phyloP scores from a whole-genome alignment of 768 basidiomycete genomes.

The Coprinellus aureogranulatus region DNA sequence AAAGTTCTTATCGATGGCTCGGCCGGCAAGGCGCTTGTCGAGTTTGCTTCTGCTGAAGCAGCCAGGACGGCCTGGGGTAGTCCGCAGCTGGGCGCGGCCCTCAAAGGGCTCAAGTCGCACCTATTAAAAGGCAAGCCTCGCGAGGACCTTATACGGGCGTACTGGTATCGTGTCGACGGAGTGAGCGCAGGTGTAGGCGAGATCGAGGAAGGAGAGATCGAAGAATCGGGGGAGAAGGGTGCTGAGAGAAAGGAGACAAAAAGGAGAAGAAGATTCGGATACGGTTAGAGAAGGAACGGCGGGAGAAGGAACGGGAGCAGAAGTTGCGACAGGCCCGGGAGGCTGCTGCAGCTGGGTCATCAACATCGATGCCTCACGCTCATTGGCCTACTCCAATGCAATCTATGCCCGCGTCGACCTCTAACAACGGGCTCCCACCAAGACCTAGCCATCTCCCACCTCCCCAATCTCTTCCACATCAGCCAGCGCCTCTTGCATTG shows the following conservation, averaged over 20 bases:
- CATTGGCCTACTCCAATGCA: not conserved
- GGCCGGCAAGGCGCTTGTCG: slow-evolving; percentile 47
- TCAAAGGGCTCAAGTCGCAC: slow-evolving; percentile 28
- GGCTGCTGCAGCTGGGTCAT: no score
- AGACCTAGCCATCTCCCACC: not conserved
- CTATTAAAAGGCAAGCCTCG: slow-evolving; percentile 44
- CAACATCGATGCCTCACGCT: not conserved
- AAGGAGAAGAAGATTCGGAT: slow-evolving; percentile 10
- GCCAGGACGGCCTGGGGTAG: slow-evolving; percentile 51
- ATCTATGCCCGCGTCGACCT: not conserved
- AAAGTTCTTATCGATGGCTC: slow-evolving; percentile 41
- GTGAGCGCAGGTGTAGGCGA: slow-evolving; percentile 42
- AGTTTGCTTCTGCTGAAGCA: slow-evolving; percentile 44
- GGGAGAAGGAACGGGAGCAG: not conserved
- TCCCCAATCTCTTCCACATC: not conserved
- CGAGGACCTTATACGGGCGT: slow-evolving; percentile 44
- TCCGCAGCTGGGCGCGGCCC: slow-evolving; percentile 37
- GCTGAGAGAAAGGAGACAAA: not conserved
- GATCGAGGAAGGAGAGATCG: slow-evolving; percentile 51
- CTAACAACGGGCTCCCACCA: not conserved
- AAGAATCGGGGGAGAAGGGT: slow-evolving; percentile 19
- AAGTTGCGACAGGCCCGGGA: not conserved
- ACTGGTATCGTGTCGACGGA: slow-evolving; percentile 49
- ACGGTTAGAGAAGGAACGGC: not conserved
- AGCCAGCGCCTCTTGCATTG: not conserved